phyloP scores from a whole-genome alignment of 768 basidiomycete genomes.

The Hypholoma fasciculare region DNA sequence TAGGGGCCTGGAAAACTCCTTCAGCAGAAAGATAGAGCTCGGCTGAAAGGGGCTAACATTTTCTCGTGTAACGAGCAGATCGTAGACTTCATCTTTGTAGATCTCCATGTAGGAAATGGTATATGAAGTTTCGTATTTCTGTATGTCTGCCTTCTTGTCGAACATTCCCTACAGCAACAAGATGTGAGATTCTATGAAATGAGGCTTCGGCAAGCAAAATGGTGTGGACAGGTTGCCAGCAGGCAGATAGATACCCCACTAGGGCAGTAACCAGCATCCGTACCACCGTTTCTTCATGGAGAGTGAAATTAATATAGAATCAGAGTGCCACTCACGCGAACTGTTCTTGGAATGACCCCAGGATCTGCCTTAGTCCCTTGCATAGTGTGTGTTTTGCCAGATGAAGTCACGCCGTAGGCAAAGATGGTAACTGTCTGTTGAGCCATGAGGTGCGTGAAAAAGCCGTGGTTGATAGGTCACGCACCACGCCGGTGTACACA shows the following conservation, averaged over 20 bases:
- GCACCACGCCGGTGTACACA: slow-evolving; percentile 73
- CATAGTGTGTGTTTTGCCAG: slow-evolving; percentile 93
- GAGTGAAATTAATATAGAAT: not conserved
- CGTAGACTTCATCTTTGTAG: slow-evolving; percentile 90
- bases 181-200: not conserved
- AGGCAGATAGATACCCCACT: not conserved
- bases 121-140: slow-evolving; percentile 45
- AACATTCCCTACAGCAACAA: slow-evolving; percentile 51
- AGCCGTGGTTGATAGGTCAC: slow-evolving; percentile 21
- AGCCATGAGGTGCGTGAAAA: not conserved
- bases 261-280: not conserved
- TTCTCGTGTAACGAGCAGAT: slow-evolving; percentile 74
- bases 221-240: not conserved
- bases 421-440: slow-evolving; percentile 81
- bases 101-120: slow-evolving; percentile 85
- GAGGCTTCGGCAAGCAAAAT: not conserved
- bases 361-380: slow-evolving; percentile 73
- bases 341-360: slow-evolving; percentile 84
- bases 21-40: not conserved
- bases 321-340: slow-evolving; percentile 47
- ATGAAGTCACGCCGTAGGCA: slow-evolving; percentile 89
- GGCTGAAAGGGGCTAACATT: slow-evolving; percentile 37
- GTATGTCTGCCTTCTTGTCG: slow-evolving; percentile 40
- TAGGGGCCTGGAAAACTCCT: slow-evolving; percentile 37
- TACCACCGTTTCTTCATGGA: not conserved